Evolutionary conservation across 2,329 filamentous ascomycete species (phyloP).

Genomic region (Fusarium zealandicum): DNA sequence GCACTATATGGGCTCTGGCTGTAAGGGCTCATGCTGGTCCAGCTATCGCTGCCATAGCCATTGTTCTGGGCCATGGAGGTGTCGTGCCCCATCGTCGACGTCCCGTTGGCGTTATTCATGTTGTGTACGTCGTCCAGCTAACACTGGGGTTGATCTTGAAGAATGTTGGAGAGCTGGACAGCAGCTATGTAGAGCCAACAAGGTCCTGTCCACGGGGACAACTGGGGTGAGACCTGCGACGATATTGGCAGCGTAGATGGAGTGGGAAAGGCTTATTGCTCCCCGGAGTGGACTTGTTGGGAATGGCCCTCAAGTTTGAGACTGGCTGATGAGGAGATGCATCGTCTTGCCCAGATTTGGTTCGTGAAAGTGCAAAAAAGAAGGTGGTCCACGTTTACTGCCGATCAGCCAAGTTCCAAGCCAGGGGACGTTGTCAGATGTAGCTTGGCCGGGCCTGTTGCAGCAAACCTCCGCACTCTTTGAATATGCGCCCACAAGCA

Average conservation of each 20-base stretch:
- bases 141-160: slow-evolving; percentile 20
- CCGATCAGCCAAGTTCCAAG: slow-evolving; percentile 23
- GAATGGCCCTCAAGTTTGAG: slow-evolving; percentile 36
- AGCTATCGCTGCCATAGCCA: slow-evolving; percentile 54
- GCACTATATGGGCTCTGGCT: slow-evolving; percentile 63
- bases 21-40: slow-evolving; percentile 67
- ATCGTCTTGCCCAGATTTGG: slow-evolving; percentile 34
- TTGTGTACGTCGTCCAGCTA: slow-evolving; percentile 31
- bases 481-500: slow-evolving; percentile 13
- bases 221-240: slow-evolving; percentile 11
- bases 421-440: slow-evolving; percentile 10
- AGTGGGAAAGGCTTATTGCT: slow-evolving; percentile 6
- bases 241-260: slow-evolving; percentile 20
- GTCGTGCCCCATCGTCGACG: slow-evolving; percentile 44
- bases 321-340: slow-evolving; percentile 32
- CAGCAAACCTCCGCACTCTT: slow-evolving; percentile 13
- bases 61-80: slow-evolving; percentile 43
- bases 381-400: slow-evolving; percentile 19
- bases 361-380: slow-evolving; percentile 28
- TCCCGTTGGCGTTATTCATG: slow-evolving; percentile 48
- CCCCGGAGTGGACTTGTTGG: slow-evolving; percentile 23
- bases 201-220: slow-evolving; percentile 1
- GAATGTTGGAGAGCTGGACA: background rate
- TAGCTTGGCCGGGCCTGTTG: slow-evolving; percentile 17
- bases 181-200: slow-evolving; percentile 4